A percentile compares a stretch with the other conserved stretches of the same genome.
phyloP scores from a whole-genome alignment of 192 early-diverging fungal species.

The Lobosporangium transversale region DNA sequence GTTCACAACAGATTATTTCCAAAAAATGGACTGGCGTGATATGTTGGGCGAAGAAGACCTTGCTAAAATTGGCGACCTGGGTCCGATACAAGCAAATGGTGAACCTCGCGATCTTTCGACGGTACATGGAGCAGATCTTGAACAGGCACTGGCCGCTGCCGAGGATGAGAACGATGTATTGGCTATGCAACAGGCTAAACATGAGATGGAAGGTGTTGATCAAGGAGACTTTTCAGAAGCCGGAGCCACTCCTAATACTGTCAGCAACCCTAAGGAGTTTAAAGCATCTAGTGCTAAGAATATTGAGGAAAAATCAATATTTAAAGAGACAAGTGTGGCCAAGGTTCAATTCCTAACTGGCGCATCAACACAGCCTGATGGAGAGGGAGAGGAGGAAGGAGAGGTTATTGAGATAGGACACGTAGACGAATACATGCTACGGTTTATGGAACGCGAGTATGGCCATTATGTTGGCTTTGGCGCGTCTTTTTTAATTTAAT shows the following conservation, averaged over 20 bases:
- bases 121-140: constrained; percentile 56
- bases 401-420: constrained; percentile 65
- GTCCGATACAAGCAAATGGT: constrained; percentile 29
- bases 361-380: constrained; percentile 3
- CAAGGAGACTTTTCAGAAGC: constrained; percentile 69
- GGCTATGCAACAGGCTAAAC: constrained; percentile 63
- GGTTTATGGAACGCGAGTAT: constrained; percentile 67
- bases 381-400: constrained; percentile 39
- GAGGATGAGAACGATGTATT: constrained; percentile 74
- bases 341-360: constrained; percentile 32
- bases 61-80: constrained; percentile 60
- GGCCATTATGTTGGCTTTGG: constrained; percentile 66
- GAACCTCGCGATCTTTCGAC: constrained; percentile 35
- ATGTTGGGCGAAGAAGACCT: constrained; percentile 58
- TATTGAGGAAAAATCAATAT: not conserved
- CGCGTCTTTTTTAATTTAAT: too few species aligned
- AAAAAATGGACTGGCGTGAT: constrained; percentile 70
- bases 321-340: constrained; percentile 9
- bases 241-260: constrained; percentile 38
- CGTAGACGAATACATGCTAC: constrained; percentile 80
- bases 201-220: constrained; percentile 68
- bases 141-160: constrained; percentile 67
- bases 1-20: constrained; percentile 75
- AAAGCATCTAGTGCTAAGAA: not conserved
- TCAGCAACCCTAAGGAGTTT: constrained; percentile 8